phyloP scores from a whole-genome alignment of 306 rosid genomes.

The Glycine tomentella region DNA sequence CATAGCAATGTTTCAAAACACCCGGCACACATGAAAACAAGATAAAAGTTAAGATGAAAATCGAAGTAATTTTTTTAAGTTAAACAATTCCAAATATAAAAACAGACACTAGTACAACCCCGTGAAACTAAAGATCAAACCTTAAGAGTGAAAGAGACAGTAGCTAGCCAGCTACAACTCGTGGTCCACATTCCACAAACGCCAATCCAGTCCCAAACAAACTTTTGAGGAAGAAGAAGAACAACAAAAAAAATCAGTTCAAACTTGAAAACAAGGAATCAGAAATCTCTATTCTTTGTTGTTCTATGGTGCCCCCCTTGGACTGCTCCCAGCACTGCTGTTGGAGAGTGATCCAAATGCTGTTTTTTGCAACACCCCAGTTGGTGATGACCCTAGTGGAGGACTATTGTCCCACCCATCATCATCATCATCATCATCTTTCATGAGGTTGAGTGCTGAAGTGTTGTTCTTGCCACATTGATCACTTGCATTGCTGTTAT shows the following conservation, averaged over 20 bases:
- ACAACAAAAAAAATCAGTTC: neutral
- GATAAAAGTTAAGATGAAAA: too few relatives aligned
- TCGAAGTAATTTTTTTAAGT: too few relatives aligned
- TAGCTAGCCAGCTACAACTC: neutral
- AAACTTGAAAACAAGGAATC: neutral
- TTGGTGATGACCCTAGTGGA: conserved; percentile 84
- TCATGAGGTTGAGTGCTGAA: conserved; percentile 81
- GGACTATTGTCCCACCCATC: conserved; percentile 76
- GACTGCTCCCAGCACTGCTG: conserved; percentile 96
- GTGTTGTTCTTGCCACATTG: conserved; percentile 47
- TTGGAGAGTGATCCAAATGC: conserved; percentile 80
- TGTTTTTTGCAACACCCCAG: conserved; percentile 83
- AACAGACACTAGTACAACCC: neutral
- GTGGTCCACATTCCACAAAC: conserved; percentile 20
- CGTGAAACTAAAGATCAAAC: neutral
- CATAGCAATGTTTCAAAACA: too few relatives aligned
- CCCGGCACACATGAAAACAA: too few relatives aligned
- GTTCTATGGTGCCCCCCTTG: conserved; percentile 72
- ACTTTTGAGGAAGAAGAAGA: neutral
- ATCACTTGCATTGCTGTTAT: conserved; percentile 39
- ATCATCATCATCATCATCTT: conserved; percentile 58
- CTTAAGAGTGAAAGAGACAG: neutral
- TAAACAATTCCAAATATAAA: too few relatives aligned
- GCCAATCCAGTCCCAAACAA: conserved; percentile 2
- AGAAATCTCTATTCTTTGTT: conserved; percentile 50